phyloP scores from a whole-genome alignment of 331 rosid species.

The Prunus yedoensis region DNA sequence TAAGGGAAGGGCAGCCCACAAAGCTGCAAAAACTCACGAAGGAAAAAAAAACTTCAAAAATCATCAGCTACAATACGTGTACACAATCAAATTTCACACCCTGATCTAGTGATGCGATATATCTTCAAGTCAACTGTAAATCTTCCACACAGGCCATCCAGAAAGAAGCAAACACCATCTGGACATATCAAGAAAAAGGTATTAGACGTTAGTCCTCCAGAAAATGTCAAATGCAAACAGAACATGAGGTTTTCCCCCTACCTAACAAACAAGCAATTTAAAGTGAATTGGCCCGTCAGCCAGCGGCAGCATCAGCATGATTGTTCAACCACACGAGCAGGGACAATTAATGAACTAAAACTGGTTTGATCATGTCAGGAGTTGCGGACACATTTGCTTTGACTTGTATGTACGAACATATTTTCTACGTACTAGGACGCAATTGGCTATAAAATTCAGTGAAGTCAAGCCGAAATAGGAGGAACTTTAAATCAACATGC shows the following conservation, averaged over 20 bases:
- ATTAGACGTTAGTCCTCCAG: background rate
- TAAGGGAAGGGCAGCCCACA: constrained; percentile 36
- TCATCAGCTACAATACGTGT: constrained; percentile 43
- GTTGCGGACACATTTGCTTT: constrained; percentile 30
- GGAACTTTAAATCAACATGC: constrained; percentile 96
- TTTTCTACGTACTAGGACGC: constrained; percentile 47
- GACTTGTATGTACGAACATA: constrained; percentile 23
- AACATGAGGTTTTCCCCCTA: constrained; percentile 31
- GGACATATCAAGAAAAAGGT: constrained; percentile 6
- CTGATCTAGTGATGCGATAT: constrained; percentile 33
- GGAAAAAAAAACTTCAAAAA: constrained; percentile 31
- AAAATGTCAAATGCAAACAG: background rate
- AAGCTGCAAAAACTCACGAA: constrained; percentile 45
- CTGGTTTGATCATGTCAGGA: constrained; percentile 27
- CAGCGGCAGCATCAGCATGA: constrained; percentile 32
- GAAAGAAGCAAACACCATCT: constrained; percentile 37
- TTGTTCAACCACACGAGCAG: constrained; percentile 33
- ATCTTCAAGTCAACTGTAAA: constrained; percentile 47
- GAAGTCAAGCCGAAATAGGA: constrained; percentile 92
- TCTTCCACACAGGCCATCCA: constrained; percentile 45
- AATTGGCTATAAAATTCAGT: constrained; percentile 79
- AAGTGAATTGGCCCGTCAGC: constrained; percentile 40
- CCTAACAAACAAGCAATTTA: constrained; percentile 49
- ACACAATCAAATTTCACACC: constrained; percentile 43
- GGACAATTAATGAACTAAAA: constrained; percentile 30